phyloP scores from a whole-genome alignment of 441 rosid genomes.

The Kokia cookei region DNA sequence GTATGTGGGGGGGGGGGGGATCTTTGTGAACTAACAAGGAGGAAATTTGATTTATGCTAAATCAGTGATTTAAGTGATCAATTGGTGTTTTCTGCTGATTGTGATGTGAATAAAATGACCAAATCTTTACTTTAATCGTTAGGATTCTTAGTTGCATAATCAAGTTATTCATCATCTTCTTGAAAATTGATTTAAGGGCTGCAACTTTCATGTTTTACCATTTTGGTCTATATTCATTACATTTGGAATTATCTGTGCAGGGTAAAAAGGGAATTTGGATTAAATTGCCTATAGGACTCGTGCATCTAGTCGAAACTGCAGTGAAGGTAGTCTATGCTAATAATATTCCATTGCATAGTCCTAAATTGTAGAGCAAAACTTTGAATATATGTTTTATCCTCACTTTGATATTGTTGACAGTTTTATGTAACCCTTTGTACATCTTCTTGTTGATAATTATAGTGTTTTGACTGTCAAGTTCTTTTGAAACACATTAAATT shows the following conservation, averaged over 20 bases:
- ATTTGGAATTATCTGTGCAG: slow-evolving; percentile 25
- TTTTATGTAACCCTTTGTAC: background rate
- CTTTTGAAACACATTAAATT: background rate
- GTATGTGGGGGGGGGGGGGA: background rate
- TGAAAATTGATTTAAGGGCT: slow-evolving; percentile 1
- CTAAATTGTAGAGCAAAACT: background rate
- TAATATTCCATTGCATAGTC: background rate
- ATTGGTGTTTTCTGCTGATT: background rate
- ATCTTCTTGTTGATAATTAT: background rate
- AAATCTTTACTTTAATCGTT: background rate
- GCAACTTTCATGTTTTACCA: background rate
- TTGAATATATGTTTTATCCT: background rate
- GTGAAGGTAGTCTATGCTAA: slow-evolving; percentile 42
- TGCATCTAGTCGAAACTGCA: slow-evolving; percentile 66
- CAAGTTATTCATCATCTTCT: background rate
- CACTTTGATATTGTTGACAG: background rate
- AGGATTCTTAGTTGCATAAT: background rate
- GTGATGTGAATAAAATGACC: background rate
- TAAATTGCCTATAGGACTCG: slow-evolving; percentile 61
- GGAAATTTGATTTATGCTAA: background rate
- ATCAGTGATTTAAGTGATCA: background rate
- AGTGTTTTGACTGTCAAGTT: background rate
- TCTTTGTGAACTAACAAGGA: background rate
- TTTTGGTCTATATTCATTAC: background rate
- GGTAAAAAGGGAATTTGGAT: slow-evolving; percentile 83